Evolutionary conservation across 2,329 filamentous ascomycete species (phyloP), one percentile per base, ranked within the genome.

Genomic region (Trichophyton schoenleinii): DNA sequence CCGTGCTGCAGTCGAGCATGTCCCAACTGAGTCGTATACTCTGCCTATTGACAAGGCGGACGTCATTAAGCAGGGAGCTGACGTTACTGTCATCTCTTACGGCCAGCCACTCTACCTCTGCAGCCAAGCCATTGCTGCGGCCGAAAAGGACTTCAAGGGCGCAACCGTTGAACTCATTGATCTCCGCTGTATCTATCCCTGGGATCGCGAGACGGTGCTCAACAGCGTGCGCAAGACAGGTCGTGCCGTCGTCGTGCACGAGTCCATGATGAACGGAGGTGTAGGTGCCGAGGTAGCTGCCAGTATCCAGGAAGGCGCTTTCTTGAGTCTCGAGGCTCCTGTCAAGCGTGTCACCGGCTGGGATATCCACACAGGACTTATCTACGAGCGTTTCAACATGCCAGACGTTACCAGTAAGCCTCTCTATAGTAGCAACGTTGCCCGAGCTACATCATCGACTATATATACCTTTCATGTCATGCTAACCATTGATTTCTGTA

Each of bases 91-190:
- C 28, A 80, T 96, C 13, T 94, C 89, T 0, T 96, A 96, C 69
- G 91, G 91, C 7, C 90, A 94, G 67, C 91, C 91, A 18, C 75
- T 96, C 20, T 96, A 96, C 73, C 87, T 86, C 46, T 96, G 90
- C 72, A 83, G 84, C 59, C 80, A 83, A 3, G 91, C 91, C 0
- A 87, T 95, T 64, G 81, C 85, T 63, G 85, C 85, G 22, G 87
- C 88, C 3, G 84, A 90, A 71, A 89, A 89, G 65, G 80, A 90
- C 53, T 78, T 88, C 57, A 53, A 53, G 49, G 89, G 87, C 5
- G 81, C 91, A 60, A 87, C 82, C 3, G 82, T 91, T 15, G 91
- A 96, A 78, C 78, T 96, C 62, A 90, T 96, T 63, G 91, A 96
- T 70, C 76, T 96, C 62, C 81, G 91, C 61, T 95, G 91, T 0